Base-by-base conservation (phyloP, 495 filamentous ascomycete species). In the Penicillium turbatum region DNA sequence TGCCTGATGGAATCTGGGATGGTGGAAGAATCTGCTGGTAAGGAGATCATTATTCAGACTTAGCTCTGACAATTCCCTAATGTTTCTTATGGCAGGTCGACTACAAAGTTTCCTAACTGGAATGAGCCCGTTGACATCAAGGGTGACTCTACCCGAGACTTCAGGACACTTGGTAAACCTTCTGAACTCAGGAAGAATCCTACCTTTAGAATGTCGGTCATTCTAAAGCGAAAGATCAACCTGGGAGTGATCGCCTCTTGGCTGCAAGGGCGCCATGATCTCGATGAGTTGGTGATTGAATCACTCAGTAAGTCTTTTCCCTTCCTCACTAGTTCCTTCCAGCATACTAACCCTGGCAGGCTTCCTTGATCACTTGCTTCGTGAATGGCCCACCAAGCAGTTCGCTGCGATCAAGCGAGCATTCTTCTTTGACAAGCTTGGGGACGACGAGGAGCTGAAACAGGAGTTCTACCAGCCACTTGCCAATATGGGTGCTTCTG, bases 301-400 rank as follows among this genome's bases (percentile, higher is more conserved):
- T 84, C 87, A 38, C 81, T 97, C 56, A 96, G 82, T 85, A 73
- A 70, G 74, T 71, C 19, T 2, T 24, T 24, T 24, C 6, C 13
- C 12, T 32, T 26, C 31, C 12, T 5, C 9, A 1, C 36, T 37
- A n/a, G 24, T 12, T 54, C 5, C 32, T 13, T 35, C 17, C 32
- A 15, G 6, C 39, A 41, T 17, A 49, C 59, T 73, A 50, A 73
- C 43, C 43, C 19, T 49, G 17, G 45, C 31, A 76, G 80, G 87
- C 65, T 95, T 96, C 68, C 73, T 97, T 2, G 92, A 98, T 55
- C 93, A 98, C 64, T 72, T 89, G 16, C 69, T 98, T 34, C 89
- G 92, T 11, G 85, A 95, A 69, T 70, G 64, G 2, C 90, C 93
- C 0, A 82, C 83, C 0, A 72, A 79, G 54, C 67, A 73, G 6